These are phyloP conservation scores for Hypoxylon sp. DNA, from an alignment of 2,329 filamentous ascomycete genomes.

Conservation along the genomic window DNA sequence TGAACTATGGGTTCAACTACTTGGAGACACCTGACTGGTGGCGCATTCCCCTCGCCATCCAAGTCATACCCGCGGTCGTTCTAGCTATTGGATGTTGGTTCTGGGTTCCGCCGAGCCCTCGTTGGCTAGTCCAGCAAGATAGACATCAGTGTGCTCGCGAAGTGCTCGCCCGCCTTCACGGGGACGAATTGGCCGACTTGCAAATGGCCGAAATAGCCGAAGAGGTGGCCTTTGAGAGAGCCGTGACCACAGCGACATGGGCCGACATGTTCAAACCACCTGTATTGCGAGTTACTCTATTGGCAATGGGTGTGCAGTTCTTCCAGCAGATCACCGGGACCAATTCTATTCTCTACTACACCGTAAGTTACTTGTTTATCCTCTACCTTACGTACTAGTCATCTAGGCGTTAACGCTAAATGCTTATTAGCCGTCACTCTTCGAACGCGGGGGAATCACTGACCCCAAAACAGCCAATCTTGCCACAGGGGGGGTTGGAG, in stretches of 20 bases:
- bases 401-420: background rate
- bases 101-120: constrained; percentile 50
- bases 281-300: constrained; percentile 51
- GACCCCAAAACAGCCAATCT: constrained; percentile 48
- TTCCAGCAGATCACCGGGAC: constrained; percentile 53
- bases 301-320: constrained; percentile 52
- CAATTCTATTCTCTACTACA: constrained; percentile 54
- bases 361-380: constrained; percentile 29
- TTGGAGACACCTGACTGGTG: constrained; percentile 44
- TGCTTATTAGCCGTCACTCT: constrained; percentile 39
- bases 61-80: constrained; percentile 53
- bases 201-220: constrained; percentile 64
- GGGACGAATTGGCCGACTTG: constrained; percentile 60
- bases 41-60: constrained; percentile 56
- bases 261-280: constrained; percentile 52
- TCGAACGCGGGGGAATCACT: constrained; percentile 44
- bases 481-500: constrained; percentile 47
- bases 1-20: constrained; percentile 43
- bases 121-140: constrained; percentile 49
- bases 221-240: constrained; percentile 46
- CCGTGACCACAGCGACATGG: constrained; percentile 46
- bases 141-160: constrained; percentile 49
- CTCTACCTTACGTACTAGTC: background rate
- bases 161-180: constrained; percentile 49
- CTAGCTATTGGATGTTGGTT: constrained; percentile 50